Percentiles rank a stretch among this genome's conserved stretches.
phyloP scores from a whole-genome alignment of 1,284 basidiomycete species.

The Heterobasidion occidentale region DNA sequence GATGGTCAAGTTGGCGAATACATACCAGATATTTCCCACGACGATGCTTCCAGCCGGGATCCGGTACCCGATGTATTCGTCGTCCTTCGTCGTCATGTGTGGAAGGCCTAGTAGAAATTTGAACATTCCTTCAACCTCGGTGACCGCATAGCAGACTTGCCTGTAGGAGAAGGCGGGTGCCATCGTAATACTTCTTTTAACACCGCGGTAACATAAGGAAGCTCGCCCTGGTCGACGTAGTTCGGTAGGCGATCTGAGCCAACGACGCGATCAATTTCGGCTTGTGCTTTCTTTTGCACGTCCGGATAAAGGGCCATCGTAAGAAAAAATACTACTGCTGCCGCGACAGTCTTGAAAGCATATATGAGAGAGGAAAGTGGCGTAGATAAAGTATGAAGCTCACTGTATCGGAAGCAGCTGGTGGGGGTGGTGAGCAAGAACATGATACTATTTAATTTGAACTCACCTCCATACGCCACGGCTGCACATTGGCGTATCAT shows the following conservation, averaged over 20 bases:
- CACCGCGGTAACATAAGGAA: constrained; percentile 27
- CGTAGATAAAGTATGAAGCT: neutral
- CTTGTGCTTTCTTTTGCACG: constrained; percentile 21
- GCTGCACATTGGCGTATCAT: constrained; percentile 10
- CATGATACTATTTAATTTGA: neutral
- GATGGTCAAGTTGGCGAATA: no score
- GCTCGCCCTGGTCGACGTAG: constrained; percentile 19
- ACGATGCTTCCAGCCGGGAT: neutral
- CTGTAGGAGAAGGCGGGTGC: constrained; percentile 22
- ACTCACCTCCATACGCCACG: constrained; percentile 13
- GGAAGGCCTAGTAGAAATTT: neutral
- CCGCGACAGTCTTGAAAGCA: constrained; percentile 7
- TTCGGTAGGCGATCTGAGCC: constrained; percentile 24
- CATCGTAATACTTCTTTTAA: constrained; percentile 26
- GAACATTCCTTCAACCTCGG: neutral
- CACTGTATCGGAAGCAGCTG: constrained; percentile 15
- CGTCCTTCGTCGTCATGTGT: neutral
- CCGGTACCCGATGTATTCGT: neutral
- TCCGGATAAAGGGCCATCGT: constrained; percentile 23
- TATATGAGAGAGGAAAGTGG: neutral
- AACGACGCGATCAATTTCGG: constrained; percentile 21
- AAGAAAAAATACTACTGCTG: constrained; percentile 14
- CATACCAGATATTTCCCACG: no score
- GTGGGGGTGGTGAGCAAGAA: neutral
- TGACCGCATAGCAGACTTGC: constrained; percentile 5